These are phyloP conservation scores for Agrocybe chaxingu DNA, from an alignment of 768 basidiomycete species.

Conservation along the genomic window DNA sequence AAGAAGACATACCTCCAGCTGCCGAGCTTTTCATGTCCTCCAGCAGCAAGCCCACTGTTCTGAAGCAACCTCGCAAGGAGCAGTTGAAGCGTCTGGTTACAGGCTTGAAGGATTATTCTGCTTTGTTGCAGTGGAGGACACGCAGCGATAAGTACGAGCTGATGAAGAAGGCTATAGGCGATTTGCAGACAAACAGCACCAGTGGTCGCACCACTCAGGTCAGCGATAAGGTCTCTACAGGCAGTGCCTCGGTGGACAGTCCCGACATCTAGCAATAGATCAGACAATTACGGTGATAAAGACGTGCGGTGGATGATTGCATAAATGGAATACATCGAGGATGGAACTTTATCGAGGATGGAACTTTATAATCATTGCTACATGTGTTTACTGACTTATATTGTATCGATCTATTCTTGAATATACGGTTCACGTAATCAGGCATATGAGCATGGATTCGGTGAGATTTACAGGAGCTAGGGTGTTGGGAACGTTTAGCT, in stretches of 20 bases:
- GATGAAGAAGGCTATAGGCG: conserved; percentile 7
- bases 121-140: conserved; percentile 57
- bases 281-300: too few species aligned
- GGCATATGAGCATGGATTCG: too few species aligned
- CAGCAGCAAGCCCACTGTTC: conserved; percentile 7
- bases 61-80: conserved; percentile 6
- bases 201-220: too few species aligned
- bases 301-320: too few species aligned
- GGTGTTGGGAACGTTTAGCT: background rate
- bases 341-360: too few species aligned
- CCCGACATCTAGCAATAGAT: too few species aligned
- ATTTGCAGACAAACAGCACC: background rate
- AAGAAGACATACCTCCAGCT: conserved; percentile 23
- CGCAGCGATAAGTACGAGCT: conserved; percentile 31
- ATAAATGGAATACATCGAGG: too few species aligned
- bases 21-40: conserved; percentile 7
- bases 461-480: background rate
- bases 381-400: too few species aligned
- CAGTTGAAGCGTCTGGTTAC: conserved; percentile 45
- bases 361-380: too few species aligned
- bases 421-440: too few species aligned
- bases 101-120: conserved; percentile 56
- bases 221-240: background rate
- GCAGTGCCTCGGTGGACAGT: too few species aligned
- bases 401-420: too few species aligned